Conservation (phyloP, 495 filamentous ascomycete species). For the Rusavskia elegans region DNA sequence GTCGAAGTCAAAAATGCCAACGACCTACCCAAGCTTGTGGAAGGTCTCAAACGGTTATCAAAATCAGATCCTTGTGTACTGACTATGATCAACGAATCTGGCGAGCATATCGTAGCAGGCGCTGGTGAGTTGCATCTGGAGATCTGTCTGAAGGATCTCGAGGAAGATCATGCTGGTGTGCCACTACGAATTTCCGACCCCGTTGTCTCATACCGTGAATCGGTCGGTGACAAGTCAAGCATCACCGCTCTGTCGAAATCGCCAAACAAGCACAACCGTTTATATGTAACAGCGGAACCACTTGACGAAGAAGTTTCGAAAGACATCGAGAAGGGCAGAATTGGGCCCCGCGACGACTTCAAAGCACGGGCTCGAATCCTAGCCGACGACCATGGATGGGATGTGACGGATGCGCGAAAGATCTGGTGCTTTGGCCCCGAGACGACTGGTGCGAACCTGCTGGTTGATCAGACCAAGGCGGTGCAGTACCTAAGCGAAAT, state of each 20-base stretch:
- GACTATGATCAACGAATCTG: constrained; percentile 71
- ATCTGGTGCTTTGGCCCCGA: constrained; percentile 99
- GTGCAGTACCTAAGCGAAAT: constrained; percentile 99
- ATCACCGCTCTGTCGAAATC: constrained; percentile 98
- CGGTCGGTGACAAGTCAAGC: constrained; percentile 62
- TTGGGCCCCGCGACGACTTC: constrained; percentile 94
- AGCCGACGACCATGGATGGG: constrained; percentile 96
- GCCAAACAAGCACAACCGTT: constrained; percentile 99
- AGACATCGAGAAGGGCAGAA: constrained; percentile 84
- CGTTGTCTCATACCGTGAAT: constrained; percentile 96
- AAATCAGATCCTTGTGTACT: constrained; percentile 99
- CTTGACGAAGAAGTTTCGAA: constrained; percentile 78
- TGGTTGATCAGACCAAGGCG: constrained; percentile 99
- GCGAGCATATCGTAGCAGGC: constrained; percentile 98
- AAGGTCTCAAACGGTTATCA: constrained; percentile 99
- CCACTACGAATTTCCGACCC: constrained; percentile 93
- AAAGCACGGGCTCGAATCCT: constrained; percentile 95
- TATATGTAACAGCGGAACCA: constrained; percentile 85
- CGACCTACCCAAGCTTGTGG: constrained; percentile 98
- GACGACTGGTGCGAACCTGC: constrained; percentile 91
- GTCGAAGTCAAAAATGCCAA: constrained; percentile 99
- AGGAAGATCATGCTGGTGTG: constrained; percentile 98
- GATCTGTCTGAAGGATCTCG: constrained; percentile 99
- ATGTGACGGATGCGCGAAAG: constrained; percentile 99
- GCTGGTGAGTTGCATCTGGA: constrained; percentile 98